These are phyloP conservation scores for Alnus rubra DNA, from an alignment of 306 rosid genomes.

Conservation along the genomic window DNA sequence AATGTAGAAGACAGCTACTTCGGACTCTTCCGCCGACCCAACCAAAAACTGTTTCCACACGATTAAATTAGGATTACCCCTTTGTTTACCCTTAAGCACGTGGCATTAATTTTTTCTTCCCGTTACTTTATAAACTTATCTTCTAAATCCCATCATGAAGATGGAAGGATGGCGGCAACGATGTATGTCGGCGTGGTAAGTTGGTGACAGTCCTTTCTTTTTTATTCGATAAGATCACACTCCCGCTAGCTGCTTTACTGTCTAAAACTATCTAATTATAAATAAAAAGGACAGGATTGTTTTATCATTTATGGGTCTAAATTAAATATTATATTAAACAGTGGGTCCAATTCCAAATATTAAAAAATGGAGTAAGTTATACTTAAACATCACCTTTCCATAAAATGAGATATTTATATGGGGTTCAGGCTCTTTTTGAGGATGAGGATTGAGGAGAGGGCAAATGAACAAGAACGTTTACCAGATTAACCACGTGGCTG, in stretches of 20 bases:
- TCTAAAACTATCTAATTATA: too few relatives aligned
- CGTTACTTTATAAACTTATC: neutral
- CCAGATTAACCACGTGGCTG: neutral
- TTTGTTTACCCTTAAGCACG: slow-evolving; percentile 16
- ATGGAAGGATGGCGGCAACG: neutral
- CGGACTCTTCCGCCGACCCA: slow-evolving; percentile 33
- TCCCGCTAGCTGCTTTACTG: too few relatives aligned
- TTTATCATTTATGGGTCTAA: too few relatives aligned
- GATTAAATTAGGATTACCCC: slow-evolving; percentile 1
- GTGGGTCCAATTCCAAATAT: neutral
- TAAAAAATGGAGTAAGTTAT: too few relatives aligned
- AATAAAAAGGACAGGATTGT: too few relatives aligned
- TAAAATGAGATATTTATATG: too few relatives aligned
- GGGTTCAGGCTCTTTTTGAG: neutral
- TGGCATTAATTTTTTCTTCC: slow-evolving; percentile 11
- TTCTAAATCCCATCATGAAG: neutral
- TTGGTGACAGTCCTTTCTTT: too few relatives aligned
- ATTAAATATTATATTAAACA: too few relatives aligned
- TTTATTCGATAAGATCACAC: too few relatives aligned
- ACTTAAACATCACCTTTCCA: too few relatives aligned
- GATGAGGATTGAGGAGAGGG: too few relatives aligned
- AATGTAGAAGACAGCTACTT: slow-evolving; percentile 13
- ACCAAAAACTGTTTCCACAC: slow-evolving; percentile 21
- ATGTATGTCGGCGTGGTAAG: too few relatives aligned
- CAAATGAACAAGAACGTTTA: neutral